These are phyloP conservation scores for Polytolypa hystricis DNA, from an alignment of 2,329 filamentous ascomycete genomes.

Conservation along the genomic window DNA sequence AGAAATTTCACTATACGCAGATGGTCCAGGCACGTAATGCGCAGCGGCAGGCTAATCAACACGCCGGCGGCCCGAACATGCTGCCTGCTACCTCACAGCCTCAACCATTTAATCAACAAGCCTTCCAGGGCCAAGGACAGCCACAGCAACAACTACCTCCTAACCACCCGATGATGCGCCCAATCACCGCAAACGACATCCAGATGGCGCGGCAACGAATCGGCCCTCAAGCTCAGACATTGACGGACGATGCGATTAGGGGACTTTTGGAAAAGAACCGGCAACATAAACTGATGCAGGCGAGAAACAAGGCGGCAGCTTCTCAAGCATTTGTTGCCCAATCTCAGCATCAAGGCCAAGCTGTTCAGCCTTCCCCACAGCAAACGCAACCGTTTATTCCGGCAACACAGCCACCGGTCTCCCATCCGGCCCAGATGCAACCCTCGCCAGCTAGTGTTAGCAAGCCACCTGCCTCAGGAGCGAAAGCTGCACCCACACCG, in stretches of 20 bases:
- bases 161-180: slow-evolving; percentile 22
- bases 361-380: slow-evolving; percentile 17
- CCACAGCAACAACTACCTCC: slow-evolving; percentile 19
- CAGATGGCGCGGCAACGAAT: slow-evolving; percentile 26
- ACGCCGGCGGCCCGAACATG: slow-evolving; percentile 15
- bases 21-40: slow-evolving; percentile 16
- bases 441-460: neutral
- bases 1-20: slow-evolving; percentile 36
- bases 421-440: slow-evolving; percentile 16
- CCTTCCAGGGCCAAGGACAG: slow-evolving; percentile 20
- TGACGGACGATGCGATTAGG: slow-evolving; percentile 34
- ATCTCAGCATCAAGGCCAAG: slow-evolving; percentile 16
- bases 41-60: slow-evolving; percentile 19
- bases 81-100: slow-evolving; percentile 14
- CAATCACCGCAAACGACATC: slow-evolving; percentile 26
- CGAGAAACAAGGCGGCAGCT: slow-evolving; percentile 17
- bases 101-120: slow-evolving; percentile 19
- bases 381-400: slow-evolving; percentile 11
- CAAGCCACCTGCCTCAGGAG: slow-evolving; percentile 14
- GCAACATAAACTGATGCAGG: slow-evolving; percentile 25
- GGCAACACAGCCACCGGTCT: slow-evolving; percentile 15
- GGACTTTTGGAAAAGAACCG: slow-evolving; percentile 24
- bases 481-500: slow-evolving; percentile 19
- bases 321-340: slow-evolving; percentile 16
- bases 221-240: slow-evolving; percentile 22